A percentile compares a stretch with the other conserved stretches of the same genome.
phyloP scores from a whole-genome alignment of 305 asterid genomes.

The Coffea humblotiana region DNA sequence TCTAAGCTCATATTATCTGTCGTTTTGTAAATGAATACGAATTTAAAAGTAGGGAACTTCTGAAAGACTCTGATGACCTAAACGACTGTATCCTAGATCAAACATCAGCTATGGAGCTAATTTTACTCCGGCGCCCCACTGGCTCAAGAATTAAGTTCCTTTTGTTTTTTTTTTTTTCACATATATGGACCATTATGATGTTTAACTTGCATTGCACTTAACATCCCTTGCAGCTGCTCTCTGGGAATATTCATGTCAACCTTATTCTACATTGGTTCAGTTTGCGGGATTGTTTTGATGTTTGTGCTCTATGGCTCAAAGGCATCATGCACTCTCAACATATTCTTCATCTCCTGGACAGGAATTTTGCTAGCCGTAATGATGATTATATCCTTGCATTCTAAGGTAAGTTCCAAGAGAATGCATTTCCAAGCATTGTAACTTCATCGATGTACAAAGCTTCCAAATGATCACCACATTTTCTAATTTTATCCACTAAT shows the following conservation, averaged over 20 bases:
- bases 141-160: too few relatives aligned
- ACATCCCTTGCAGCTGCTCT: constrained; percentile 48
- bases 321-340: constrained; percentile 69
- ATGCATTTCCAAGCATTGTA: not conserved
- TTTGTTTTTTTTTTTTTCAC: too few relatives aligned
- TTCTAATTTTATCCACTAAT: not conserved
- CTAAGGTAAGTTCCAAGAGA: constrained; percentile 53
- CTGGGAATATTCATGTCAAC: constrained; percentile 88
- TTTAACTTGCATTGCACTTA: not conserved
- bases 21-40: too few relatives aligned
- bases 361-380: constrained; percentile 74
- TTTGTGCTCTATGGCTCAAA: constrained; percentile 70
- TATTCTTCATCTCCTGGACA: constrained; percentile 92
- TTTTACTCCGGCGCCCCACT: too few relatives aligned
- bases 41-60: too few relatives aligned
- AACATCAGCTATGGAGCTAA: too few relatives aligned
- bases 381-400: constrained; percentile 82
- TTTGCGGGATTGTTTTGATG: constrained; percentile 71
- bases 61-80: too few relatives aligned
- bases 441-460: not conserved
- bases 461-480: not conserved
- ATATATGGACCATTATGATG: not conserved
- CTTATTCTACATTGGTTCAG: constrained; percentile 61
- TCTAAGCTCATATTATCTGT: not conserved
- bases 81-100: too few relatives aligned